Base-by-base conservation (phyloP, 495 filamentous ascomycete genomes). In the Xylaria curta region DNA sequence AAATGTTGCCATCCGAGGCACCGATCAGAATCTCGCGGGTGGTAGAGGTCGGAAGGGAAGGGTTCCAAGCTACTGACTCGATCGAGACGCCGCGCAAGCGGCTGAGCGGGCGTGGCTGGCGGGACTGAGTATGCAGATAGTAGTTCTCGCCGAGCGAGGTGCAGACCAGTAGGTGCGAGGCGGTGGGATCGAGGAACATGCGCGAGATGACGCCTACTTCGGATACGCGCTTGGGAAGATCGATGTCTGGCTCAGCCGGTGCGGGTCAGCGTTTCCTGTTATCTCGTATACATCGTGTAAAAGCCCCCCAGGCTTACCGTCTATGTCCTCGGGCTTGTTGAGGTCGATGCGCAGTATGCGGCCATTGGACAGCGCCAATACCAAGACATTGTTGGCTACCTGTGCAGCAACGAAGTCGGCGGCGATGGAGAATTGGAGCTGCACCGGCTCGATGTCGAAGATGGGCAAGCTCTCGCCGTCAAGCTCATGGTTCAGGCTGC, bases 171-270 rank as follows among this genome's bases (percentile, higher is more conserved):
- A 99, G 82, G 82, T 99, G 96, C 3, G 94, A 97, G 33, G 97
- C 95, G 10, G 94, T 96, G 5, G 96, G 97, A 77, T 99, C 96
- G 68, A 99, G 91, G 82, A 99, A 99, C 89, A 98, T 92, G 81
- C 91, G 92, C 62, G 93, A 92, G 76, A 99, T 98, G 31, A 97
- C 85, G 71, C 96, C 96, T 58, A 93, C 87, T 79, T 98, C 96
- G 31, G 94, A 90, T 36, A 92, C 88, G 76, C 95, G 97, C 83
- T 96, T 97, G 36, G 97, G 97, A 38, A 99, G 91, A 79, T 98
- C 97, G 78, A 98, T 97, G 82, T 99, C 95, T 97, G 67, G 38
- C 60, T 71, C 75, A 63, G 53, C 24, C 56, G 56, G 42, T 26
- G 40, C 13, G 31, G 24, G 44, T 72, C 64, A 68, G 70, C 63